Percentiles rank a stretch among this genome's conserved stretches.
Conservation (phyloP, 352 stramenopile genomes). For the Globisporangium lucens region DNA sequence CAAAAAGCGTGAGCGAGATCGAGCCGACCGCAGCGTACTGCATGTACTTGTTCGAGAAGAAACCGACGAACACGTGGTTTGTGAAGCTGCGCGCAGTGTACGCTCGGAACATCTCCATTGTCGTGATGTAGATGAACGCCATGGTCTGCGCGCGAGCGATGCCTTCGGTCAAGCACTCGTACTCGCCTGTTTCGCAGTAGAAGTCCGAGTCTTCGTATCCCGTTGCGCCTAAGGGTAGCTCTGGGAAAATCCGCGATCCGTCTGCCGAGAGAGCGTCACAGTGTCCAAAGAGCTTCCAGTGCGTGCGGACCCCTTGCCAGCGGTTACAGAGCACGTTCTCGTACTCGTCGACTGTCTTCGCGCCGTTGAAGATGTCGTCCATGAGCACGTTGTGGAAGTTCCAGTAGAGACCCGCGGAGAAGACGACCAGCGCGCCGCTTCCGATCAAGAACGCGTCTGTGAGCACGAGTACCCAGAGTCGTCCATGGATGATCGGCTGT, state of each 20-base stretch:
- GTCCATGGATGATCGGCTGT: constrained; percentile 53
- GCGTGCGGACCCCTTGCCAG: constrained; percentile 44
- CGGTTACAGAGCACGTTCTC: constrained; percentile 48
- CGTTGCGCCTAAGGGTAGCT: constrained; percentile 25
- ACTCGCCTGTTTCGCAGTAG: constrained; percentile 63
- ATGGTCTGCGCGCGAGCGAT: constrained; percentile 42
- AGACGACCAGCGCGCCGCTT: constrained; percentile 40
- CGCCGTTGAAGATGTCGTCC: constrained; percentile 54
- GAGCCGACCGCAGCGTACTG: constrained; percentile 37
- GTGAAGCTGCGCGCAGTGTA: constrained; percentile 50
- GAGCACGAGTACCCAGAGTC: constrained; percentile 62
- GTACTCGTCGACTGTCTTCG: constrained; percentile 44
- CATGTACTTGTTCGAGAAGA: constrained; percentile 43
- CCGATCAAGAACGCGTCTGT: constrained; percentile 61
- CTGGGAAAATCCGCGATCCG: constrained; percentile 51
- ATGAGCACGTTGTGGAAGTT: constrained; percentile 54
- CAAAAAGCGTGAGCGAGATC: constrained; percentile 32
- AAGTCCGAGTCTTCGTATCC: constrained; percentile 35
- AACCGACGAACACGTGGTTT: constrained; percentile 34
- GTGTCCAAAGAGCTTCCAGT: constrained; percentile 59
- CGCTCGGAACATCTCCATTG: constrained; percentile 43
- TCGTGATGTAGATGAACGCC: constrained; percentile 48
- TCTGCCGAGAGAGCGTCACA: constrained; percentile 40
- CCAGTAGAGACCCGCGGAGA: constrained; percentile 66
- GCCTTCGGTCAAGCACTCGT: constrained; percentile 41